Percentiles rank a stretch among this genome's conserved stretches.
Evolutionary conservation across 2,329 filamentous ascomycete species (phyloP).

Genomic region (Pestalotiopsis fici): DNA sequence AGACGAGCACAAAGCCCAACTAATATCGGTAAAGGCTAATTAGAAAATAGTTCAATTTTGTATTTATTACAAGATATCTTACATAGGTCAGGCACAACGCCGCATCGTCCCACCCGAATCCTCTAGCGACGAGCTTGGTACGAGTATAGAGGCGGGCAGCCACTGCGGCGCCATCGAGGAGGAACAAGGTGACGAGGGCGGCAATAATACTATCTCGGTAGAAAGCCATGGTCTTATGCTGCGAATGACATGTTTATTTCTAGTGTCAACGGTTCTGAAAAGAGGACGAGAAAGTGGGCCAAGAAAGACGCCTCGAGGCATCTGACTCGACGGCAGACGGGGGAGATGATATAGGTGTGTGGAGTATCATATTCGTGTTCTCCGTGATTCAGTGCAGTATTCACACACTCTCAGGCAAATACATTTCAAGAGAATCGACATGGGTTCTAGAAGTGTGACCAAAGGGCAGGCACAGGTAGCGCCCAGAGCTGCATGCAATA

Average conservation of each 20-base stretch:
- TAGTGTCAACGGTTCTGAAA: background rate
- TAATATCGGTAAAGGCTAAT: conserved; percentile 13
- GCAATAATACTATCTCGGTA: conserved; percentile 23
- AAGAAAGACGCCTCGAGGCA: background rate
- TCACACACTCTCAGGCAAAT: too few species aligned
- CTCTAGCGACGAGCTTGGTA: conserved; percentile 22
- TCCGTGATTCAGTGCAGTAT: background rate
- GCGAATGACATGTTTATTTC: background rate
- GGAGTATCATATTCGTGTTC: background rate
- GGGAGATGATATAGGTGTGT: background rate
- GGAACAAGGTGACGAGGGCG: conserved; percentile 26
- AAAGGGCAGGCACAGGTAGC: background rate
- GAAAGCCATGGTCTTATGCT: background rate
- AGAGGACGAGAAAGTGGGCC: background rate
- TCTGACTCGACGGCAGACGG: background rate
- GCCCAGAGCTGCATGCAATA: background rate
- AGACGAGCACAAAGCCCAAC: conserved; percentile 24
- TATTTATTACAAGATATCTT: conserved; percentile 3
- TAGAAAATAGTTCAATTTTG: conserved; percentile 13
- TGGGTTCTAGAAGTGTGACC: background rate
- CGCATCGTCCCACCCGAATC: conserved; percentile 31
- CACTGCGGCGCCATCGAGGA: conserved; percentile 24
- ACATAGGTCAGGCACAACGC: conserved; percentile 28
- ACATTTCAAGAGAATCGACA: background rate
- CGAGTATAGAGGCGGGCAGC: conserved; percentile 29